Evolutionary conservation across 345 rosid genomes (phyloP).

Genomic region (Populus nigra): DNA sequence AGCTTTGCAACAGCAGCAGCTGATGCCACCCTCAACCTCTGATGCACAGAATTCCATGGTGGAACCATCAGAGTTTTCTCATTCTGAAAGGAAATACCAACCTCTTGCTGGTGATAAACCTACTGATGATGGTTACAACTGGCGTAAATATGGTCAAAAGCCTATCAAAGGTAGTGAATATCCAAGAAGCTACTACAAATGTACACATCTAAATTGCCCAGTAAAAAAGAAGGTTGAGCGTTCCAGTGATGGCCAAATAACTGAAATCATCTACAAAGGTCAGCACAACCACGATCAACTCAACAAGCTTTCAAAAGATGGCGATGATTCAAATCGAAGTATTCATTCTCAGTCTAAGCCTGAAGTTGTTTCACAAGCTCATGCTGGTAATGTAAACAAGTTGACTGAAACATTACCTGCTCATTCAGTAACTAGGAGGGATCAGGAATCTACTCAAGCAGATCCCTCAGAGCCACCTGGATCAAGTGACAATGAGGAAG

Average conservation of each 20-base stretch:
- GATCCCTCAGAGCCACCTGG: conserved; percentile 32
- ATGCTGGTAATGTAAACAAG: conserved; percentile 23
- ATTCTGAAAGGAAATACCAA: conserved; percentile 54
- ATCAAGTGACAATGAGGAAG: conserved; percentile 51
- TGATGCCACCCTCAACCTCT: conserved; percentile 39
- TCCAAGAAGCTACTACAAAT: conserved; percentile 96
- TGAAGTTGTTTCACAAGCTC: conserved; percentile 31
- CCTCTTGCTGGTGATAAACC: conserved; percentile 66
- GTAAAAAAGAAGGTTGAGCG: conserved; percentile 97
- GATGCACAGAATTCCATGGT: conserved; percentile 34
- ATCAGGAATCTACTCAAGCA: conserved; percentile 41
- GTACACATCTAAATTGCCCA: conserved; percentile 72
- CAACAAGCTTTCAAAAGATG: conserved; percentile 61
- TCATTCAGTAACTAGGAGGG: conserved; percentile 33
- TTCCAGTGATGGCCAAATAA: conserved; percentile 75
- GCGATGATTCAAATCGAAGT: conserved; percentile 34
- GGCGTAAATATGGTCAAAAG: conserved; percentile 97
- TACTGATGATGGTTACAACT: conserved; percentile 86
- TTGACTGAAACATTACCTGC: conserved; percentile 25
- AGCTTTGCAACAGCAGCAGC: conserved; percentile 42
- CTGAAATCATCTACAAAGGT: conserved; percentile 92
- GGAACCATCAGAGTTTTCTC: conserved; percentile 48
- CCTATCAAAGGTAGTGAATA: conserved; percentile 90
- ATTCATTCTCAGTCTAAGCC: conserved; percentile 40
- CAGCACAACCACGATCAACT: conserved; percentile 81